Percentiles rank a stretch among this genome's conserved stretches.
phyloP scores from a whole-genome alignment of 2,329 filamentous ascomycete genomes.

The Calonectria leucothoes region DNA sequence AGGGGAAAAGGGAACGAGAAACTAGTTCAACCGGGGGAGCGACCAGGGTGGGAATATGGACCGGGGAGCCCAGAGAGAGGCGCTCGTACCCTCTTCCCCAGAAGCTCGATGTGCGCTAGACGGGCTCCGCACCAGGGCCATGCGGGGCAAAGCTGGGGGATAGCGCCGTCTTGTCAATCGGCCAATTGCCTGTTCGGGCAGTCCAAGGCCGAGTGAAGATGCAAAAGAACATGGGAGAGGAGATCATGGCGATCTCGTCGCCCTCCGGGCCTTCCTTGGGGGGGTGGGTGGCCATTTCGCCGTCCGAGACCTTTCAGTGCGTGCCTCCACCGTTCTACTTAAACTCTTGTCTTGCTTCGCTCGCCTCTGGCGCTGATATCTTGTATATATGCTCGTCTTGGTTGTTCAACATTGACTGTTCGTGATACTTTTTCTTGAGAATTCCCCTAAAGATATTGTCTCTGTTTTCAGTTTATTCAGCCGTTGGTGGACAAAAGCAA shows the following conservation, averaged over 20 bases:
- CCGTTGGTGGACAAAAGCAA: not conserved
- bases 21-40: conserved; percentile 21
- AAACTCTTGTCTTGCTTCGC: conserved; percentile 35
- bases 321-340: conserved; percentile 37
- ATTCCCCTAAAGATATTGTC: not conserved
- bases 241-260: conserved; percentile 41
- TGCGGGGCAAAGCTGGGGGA: conserved; percentile 46
- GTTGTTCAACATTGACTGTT: conserved; percentile 19
- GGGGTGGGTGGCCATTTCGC: conserved; percentile 23
- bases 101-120: conserved; percentile 8
- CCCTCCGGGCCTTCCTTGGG: not conserved
- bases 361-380: conserved; percentile 21
- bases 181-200: conserved; percentile 41
- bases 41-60: conserved; percentile 12
- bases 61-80: conserved; percentile 8
- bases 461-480: not conserved
- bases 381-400: conserved; percentile 2
- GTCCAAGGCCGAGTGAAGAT: conserved; percentile 38
- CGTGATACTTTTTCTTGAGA: conserved; percentile 2
- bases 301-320: conserved; percentile 3
- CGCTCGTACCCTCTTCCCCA: conserved; percentile 20
- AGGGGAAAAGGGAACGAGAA: not conserved
- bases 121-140: conserved; percentile 11
- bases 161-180: conserved; percentile 35
- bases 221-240: conserved; percentile 37